phyloP scores from a whole-genome alignment of 1,284 basidiomycete genomes.

The Ustilago trichophora region DNA sequence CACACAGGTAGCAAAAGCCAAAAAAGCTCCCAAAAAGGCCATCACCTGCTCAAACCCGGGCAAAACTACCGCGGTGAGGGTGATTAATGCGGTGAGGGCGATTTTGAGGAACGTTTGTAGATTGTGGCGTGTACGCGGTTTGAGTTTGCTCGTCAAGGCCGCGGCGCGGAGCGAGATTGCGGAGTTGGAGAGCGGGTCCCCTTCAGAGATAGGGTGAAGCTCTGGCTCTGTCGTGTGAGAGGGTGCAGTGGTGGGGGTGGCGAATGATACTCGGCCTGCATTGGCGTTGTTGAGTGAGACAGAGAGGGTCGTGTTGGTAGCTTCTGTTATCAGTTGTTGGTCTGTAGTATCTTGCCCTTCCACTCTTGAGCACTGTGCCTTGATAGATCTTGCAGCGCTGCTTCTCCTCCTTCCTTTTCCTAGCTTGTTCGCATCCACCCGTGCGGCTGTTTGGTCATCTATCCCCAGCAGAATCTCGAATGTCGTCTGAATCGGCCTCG shows the following conservation, averaged over 20 bases:
- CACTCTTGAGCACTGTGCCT: slow-evolving; percentile 1
- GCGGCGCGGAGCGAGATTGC: slow-evolving; percentile 45
- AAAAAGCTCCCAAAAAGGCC: slow-evolving; percentile 86
- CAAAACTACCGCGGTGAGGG: slow-evolving; percentile 69
- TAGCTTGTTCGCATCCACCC: slow-evolving; percentile 8
- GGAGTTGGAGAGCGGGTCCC: slow-evolving; percentile 42
- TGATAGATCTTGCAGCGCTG: neutral
- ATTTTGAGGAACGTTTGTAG: slow-evolving; percentile 39
- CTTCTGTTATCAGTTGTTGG: slow-evolving; percentile 2
- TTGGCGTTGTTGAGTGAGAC: slow-evolving; percentile 19
- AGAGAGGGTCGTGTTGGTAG: slow-evolving; percentile 15
- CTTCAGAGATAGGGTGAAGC: neutral
- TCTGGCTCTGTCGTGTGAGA: neutral
- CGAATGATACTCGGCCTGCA: slow-evolving; percentile 27
- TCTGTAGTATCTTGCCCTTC: too few species aligned
- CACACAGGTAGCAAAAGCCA: slow-evolving; percentile 75
- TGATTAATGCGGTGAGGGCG: slow-evolving; percentile 46
- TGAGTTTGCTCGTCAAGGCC: slow-evolving; percentile 5
- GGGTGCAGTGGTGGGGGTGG: neutral
- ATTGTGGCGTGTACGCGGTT: slow-evolving; percentile 10
- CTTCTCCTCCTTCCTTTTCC: slow-evolving; percentile 22
- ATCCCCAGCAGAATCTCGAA: slow-evolving; percentile 62
- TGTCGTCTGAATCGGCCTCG: slow-evolving; percentile 72
- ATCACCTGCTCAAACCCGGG: slow-evolving; percentile 89
- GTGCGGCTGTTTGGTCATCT: slow-evolving; percentile 32